Evolutionary conservation across 805 yeast genomes (phyloP), one percentile per base, ranked within the genome.

Genomic region (Wickerhamomyces sydowiorum): DNA sequence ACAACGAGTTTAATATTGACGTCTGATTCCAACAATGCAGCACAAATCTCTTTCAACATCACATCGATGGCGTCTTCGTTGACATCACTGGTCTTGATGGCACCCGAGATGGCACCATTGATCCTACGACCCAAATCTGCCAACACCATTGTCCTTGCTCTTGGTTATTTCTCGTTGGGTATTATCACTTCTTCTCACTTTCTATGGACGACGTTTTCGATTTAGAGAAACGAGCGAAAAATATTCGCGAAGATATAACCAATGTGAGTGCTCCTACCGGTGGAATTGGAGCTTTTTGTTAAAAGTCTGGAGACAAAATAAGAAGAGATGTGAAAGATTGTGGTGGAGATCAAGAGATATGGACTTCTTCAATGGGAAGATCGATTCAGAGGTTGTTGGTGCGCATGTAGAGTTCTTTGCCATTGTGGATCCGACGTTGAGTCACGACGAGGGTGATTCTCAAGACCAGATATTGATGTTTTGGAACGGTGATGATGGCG

Each of bases 21-120:
- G 64, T 91, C 99, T n/a, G 93, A 75, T 63, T 90, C 96, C 44
- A 93, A 69, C 43, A 91, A 73, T 0, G 99, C 99, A 45, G 86
- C 82, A 44, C 95, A 86, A 39, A 91, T 82, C 54, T 86, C 95
- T 61, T 91, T 91, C 53, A 93, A 67, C 82, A 90, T 77, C 25
- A 60, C 60, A 54, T 82, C 87, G 39, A 85, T 73, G 13, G 82
- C 82, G 23, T 69, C 61, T 43, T 80, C 86, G 46, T 76, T 82
- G 31, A 77, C 71, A 15, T 70, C 75, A 39, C 62, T 66, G 7
- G 86, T 67, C 50, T 70, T 68, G 29, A 86, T 68, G 36, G 84
- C 79, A 45, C 75, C 77, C 36, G 80, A 69, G 40, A 85, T 82
- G 17, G 93, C 95, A 54, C 71, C 70, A 64, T 84, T 84, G 61